A percentile compares a stretch with the other conserved stretches of the same genome.
These are phyloP conservation scores for Geotrichum reessii DNA, from an alignment of 1,139 yeast genomes.

Conservation along the genomic window DNA sequence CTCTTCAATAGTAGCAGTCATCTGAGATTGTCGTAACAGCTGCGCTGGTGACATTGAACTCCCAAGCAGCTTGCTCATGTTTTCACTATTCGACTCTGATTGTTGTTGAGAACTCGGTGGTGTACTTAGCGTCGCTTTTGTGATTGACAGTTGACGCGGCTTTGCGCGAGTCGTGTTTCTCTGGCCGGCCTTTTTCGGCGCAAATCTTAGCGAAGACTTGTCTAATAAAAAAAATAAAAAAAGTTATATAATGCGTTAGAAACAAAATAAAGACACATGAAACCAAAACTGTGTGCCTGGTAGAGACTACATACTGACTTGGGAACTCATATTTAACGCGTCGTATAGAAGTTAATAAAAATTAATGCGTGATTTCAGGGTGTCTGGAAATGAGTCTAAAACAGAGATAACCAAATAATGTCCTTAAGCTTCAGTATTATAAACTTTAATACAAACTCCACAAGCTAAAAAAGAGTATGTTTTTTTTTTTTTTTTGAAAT, in stretches of 20 bases:
- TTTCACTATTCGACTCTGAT: not conserved
- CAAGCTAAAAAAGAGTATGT: not conserved
- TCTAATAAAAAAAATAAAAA: constrained; percentile 14
- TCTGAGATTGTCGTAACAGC: constrained; percentile 14
- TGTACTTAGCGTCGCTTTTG: constrained; percentile 4
- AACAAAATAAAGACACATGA: not conserved
- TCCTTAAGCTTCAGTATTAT: not conserved
- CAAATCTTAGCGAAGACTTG: constrained; percentile 18
- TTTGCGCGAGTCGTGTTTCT: constrained; percentile 8
- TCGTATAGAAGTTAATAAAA: not conserved
- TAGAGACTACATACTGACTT: constrained; percentile 4
- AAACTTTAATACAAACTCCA: not conserved
- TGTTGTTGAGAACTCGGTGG: constrained; percentile 10
- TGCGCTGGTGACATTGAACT: constrained; percentile 11
- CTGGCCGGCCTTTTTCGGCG: constrained; percentile 15
- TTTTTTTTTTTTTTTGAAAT: too few species aligned
- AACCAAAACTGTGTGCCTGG: not conserved
- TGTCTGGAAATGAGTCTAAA: not conserved
- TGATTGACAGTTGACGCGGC: constrained; percentile 15
- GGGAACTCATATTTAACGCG: constrained; percentile 7
- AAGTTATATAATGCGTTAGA: not conserved
- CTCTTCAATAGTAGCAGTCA: constrained; percentile 15
- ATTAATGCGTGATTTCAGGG: not conserved
- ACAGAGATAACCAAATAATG: not conserved
- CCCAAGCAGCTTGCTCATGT: constrained; percentile 2